Base-by-base conservation (phyloP, 2,329 filamentous ascomycete species). In the Fusarium nematophilum region DNA sequence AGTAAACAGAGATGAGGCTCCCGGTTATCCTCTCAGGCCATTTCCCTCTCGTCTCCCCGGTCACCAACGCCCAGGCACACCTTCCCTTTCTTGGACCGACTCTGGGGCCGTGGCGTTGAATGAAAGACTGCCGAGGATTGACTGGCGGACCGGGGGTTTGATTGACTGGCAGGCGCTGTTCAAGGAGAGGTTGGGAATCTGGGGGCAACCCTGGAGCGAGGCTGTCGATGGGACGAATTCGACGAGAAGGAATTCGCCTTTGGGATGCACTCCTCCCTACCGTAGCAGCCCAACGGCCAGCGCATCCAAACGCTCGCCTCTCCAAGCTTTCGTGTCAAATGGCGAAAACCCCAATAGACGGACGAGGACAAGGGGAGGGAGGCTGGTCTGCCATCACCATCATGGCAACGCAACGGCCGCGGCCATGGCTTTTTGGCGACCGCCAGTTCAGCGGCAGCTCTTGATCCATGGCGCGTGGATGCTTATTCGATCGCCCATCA, bases 1-100 rank as follows among this genome's bases (percentile, higher is more conserved):
- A 34, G 48, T 46, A 36, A 30, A 30, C 21, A 46, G 42, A 31
- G 31, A 48, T 55, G 59, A 63, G 59, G 59, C 54, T 63, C 54
- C 43, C 3, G 21, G 6, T 21, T 6, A n/a, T n/a, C 21, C 21
- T 15, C 48, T 47, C 44, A 52, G 54, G 47, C 51, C 48, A 42
- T 59, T 11, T 62, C 23, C 34, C 30, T 52, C 31, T 39, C 39
- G 57, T 53, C 44, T 53, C 40, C 21, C 51, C 15, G 43, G 46
- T 33, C 52, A 53, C 46, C 31, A 30, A 50, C 34, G 31, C 39
- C 43, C 39, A 49, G 45, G 27, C 43, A 47, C 48, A 46, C 39
- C 21, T 60, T 60, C 38, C 44, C 49, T 30, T 15, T 50, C 34
- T 25, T 36, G 40, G 55, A 17, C 29, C 17, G 21, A 40, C 33